A percentile compares a stretch with the other conserved stretches of the same genome.
Conservation (phyloP, 129 eudicot genomes). For the Tanacetum coccineum region DNA sequence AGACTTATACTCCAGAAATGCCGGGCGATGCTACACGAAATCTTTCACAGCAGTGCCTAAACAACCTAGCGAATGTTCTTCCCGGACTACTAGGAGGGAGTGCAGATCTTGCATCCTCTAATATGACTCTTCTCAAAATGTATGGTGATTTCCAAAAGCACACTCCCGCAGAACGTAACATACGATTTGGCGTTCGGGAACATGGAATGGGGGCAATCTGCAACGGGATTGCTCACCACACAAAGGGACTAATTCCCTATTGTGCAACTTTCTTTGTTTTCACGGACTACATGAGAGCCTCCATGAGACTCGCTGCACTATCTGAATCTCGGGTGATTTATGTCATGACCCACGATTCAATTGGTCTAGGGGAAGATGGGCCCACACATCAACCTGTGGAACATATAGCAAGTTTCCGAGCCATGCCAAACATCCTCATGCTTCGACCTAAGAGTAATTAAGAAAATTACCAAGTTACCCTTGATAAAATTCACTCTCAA, state of each 20-base stretch:
- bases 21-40: too few relatives aligned
- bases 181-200: conserved; percentile 57
- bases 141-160: conserved; percentile 53
- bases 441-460: too few relatives aligned
- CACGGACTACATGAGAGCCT: conserved; percentile 66
- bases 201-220: conserved; percentile 71
- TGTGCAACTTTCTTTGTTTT: conserved; percentile 71
- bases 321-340: conserved; percentile 47
- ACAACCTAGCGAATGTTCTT: conserved; percentile 1
- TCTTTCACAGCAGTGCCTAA: conserved; percentile 19
- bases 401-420: conserved; percentile 66
- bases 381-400: conserved; percentile 72
- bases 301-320: conserved; percentile 55
- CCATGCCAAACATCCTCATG: conserved; percentile 69
- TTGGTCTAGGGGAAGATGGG: conserved; percentile 60
- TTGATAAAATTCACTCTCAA: too few relatives aligned
- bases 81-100: conserved; percentile 35
- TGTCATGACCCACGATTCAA: conserved; percentile 63
- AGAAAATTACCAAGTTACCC: too few relatives aligned
- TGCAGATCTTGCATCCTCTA: conserved; percentile 48
- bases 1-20: too few relatives aligned
- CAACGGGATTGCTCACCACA: conserved; percentile 58
- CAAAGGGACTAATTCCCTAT: conserved; percentile 53
- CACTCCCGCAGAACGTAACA: conserved; percentile 52
- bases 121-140: conserved; percentile 56